These are phyloP conservation scores for Nyctanthes arbortristis DNA, from an alignment of 257 asterid genomes.

Conservation along the genomic window DNA sequence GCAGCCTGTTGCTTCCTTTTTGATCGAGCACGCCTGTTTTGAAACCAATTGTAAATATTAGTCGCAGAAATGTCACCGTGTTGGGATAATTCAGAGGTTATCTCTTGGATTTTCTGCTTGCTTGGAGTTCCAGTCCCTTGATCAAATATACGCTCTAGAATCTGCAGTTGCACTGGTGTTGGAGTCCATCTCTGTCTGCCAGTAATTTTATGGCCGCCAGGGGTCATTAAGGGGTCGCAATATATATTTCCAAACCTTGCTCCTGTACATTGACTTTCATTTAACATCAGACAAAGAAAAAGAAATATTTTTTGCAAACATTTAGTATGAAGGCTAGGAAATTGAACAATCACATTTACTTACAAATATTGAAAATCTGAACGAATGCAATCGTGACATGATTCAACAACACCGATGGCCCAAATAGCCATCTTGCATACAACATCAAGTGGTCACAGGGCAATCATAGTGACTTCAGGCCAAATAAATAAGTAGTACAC, in stretches of 20 bases:
- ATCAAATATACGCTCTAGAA: slow-evolving; percentile 82
- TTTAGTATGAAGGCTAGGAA: too few species aligned
- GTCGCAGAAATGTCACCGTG: slow-evolving; percentile 96
- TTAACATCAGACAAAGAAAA: slow-evolving; percentile 7
- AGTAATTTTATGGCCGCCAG: slow-evolving; percentile 78
- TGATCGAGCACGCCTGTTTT: slow-evolving; percentile 95
- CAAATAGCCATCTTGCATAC: too few species aligned
- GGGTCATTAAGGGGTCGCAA: slow-evolving; percentile 66
- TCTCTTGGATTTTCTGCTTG: slow-evolving; percentile 93
- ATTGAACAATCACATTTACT: too few species aligned
- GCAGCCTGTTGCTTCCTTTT: slow-evolving; percentile 81
- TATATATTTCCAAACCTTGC: slow-evolving; percentile 81
- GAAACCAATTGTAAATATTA: slow-evolving; percentile 97
- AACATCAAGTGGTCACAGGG: too few species aligned
- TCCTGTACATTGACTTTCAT: slow-evolving; percentile 45
- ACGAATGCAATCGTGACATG: too few species aligned
- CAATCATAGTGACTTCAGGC: too few species aligned
- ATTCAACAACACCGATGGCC: too few species aligned
- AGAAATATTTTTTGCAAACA: neutral
- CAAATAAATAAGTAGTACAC: too few species aligned
- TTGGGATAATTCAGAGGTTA: slow-evolving; percentile 76
- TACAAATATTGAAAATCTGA: too few species aligned
- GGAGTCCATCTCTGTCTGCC: slow-evolving; percentile 98
- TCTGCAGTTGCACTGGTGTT: slow-evolving; percentile 89
- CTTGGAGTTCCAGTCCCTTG: slow-evolving; percentile 95